Evolutionary conservation across 1,284 basidiomycete species (phyloP), one percentile per base, ranked within the genome.

Genomic region (Leccinum pseudoinsigne): DNA sequence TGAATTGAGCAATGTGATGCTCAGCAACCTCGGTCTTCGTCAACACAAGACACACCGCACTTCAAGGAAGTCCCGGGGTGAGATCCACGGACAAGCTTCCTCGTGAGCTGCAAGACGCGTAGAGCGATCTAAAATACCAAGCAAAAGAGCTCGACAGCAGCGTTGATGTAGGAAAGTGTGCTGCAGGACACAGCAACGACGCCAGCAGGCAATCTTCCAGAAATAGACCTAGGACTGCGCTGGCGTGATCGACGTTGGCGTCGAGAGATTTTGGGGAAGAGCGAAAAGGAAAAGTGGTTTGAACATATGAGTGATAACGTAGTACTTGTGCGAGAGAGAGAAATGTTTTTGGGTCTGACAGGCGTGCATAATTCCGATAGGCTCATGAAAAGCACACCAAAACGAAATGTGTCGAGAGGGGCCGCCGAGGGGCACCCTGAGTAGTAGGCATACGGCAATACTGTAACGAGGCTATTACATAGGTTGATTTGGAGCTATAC

Each of bases 41-140:
- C 56, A 82, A 72, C 16, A 85, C 83, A 53, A 82, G 67, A 57
- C 84, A 75, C 1, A 84, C 82, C 1, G 84, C 64, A 61, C 82
- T 82, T 86, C 87, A 88, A 6, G 85, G 79, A 51, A 78, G 31
- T 34, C 31, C 31, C 31, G 31, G 71, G 47, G 71, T 58, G 11
- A 74, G 61, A 38, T 79, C 71, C 40, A 64, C 62, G 28, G 79
- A 71, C 53, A 54, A 40, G 66, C 63, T n/a, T 65, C 63, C 62
- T 79, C 7, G 69, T 72, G 76, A 69, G 80, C 61, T 85, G 84
- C n/a, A 67, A 21, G n/a, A 78, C 76, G 47, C 84, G 83, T 45
- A 86, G 69, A 0, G 85, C 82, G 40, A 87, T 79, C 86, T 86
- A 88, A 59, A 89, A 73, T 4, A 83, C 80, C 7, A 87, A 69